Percentiles rank a stretch among this genome's conserved stretches.
Evolutionary conservation across 2,329 filamentous ascomycete species (phyloP).

Genomic region (Apiospora aurea): DNA sequence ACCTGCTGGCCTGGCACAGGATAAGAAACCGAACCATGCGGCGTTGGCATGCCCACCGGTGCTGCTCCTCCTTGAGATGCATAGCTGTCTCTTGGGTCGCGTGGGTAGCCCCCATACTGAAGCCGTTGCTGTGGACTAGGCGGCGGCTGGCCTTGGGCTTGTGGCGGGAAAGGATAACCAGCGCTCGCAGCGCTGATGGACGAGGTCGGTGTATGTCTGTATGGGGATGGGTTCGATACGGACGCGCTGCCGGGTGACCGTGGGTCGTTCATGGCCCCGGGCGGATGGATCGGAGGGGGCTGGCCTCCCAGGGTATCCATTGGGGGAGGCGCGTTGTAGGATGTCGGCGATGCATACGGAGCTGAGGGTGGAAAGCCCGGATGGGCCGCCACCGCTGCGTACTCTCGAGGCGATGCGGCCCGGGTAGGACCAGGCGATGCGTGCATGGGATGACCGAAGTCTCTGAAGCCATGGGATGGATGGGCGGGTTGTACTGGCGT

Average conservation of each 20-base stretch:
- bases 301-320: conserved; percentile 47
- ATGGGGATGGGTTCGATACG: conserved; percentile 55
- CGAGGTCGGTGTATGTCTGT: conserved; percentile 57
- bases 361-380: conserved; percentile 40
- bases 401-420: conserved; percentile 54
- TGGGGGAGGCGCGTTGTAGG: conserved; percentile 46
- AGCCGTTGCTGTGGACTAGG: conserved; percentile 60
- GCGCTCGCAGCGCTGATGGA: conserved; percentile 49
- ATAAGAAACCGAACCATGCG: conserved; percentile 45
- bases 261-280: conserved; percentile 52
- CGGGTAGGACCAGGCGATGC: conserved; percentile 46
- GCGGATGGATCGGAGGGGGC: conserved; percentile 52
- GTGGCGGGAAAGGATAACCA: conserved; percentile 60
- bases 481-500: conserved; percentile 50
- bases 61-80: conserved; percentile 45
- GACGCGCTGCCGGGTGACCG: conserved; percentile 58
- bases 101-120: conserved; percentile 55
- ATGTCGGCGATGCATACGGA: conserved; percentile 50
- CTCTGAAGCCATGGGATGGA: conserved; percentile 56
- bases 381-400: conserved; percentile 41
- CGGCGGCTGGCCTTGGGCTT: conserved; percentile 46
- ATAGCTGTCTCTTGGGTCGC: conserved; percentile 52
- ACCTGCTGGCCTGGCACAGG: conserved; percentile 46
- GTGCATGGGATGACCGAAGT: conserved; percentile 56
- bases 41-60: conserved; percentile 44